Evolutionary conservation across 306 rosid genomes (phyloP), one percentile per base, ranked within the genome.

Genomic region (Cucurbita maxima): DNA sequence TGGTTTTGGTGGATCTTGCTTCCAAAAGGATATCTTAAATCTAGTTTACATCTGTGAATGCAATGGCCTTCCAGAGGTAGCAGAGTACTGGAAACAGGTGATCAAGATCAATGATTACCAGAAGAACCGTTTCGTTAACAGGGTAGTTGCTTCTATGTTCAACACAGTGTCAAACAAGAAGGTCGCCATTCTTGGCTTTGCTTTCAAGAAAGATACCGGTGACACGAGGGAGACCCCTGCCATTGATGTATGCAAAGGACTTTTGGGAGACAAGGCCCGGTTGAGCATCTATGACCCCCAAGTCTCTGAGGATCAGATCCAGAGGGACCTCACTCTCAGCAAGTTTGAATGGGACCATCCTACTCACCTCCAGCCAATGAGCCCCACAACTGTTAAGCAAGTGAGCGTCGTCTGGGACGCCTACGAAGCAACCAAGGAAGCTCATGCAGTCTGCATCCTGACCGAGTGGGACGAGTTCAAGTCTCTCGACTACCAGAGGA

Each of bases 381-480:
- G 96, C 52, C 92, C 94, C 5, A 76, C 92, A 30, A 84, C 96
- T 14, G 90, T 84, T 81, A 88, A 89, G 87, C 88, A 89, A 78
- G 97, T 92, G 75, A 78, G 78, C 20, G 97, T 88, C 64, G 93
- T 83, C 71, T 86, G 88, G 92, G 88, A 92, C 77, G 98, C 96
- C 8, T 89, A 92, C 20, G 95, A 87, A 60, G 95, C 98, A 60
- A 80, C 98, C 34, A 89, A 89, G 79, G 95, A 83, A 41, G 94
- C 98, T 37, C 91, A 92, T 82, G 98, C 80, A 60, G 76, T 92
- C 40, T 92, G 98, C 87, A 84, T 92, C 68, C 76, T 92, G 76
- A 92, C 98, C 0, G 98, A 92, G 80, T 92, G 98, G 97, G 98
- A 92, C 62, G 98, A 92, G 89, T 92, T 92, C 78, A 92, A 87